Evolutionary conservation across 164 flowering plant species (phyloP), one percentile per base, ranked within the genome.

Genomic region (Nelumbo lutea): DNA sequence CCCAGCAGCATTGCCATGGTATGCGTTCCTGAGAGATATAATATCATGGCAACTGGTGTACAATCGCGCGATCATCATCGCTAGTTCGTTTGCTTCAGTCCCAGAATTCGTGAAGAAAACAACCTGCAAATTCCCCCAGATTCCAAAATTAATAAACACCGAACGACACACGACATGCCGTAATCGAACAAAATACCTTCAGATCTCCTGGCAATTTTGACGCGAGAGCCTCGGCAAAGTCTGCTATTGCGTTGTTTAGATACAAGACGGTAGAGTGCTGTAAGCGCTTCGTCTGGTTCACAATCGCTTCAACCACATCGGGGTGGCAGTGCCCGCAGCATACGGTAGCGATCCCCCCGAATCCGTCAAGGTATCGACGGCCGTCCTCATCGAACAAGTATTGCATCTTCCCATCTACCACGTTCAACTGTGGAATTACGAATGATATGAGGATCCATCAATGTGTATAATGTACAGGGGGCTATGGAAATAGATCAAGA

Each of bases 31-130:
- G 50, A 96, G 41, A 0, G 99, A 89, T 50, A 96, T 78, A 45
- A 96, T 79, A 77, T 90, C 99, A 51, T 90, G 82, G 72, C 80
- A 78, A 0, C 97, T 96, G 2, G 95, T 90, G 65, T 96, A 93
- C 66, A 93, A 64, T 57, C 86, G 83, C 11, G 99, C 93, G 7
- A 96, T 87, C 95, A 96, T 80, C 83, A 96, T 75, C 2, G 99
- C 99, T 67, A 96, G 70, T 79, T 96, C 99, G 68, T 96, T 96
- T 10, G 99, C 99, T 71, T 96, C 99, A 27, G 99, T 96, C 48
- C 99, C 99, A 9, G 98, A 92, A 75, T 96, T 96, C 1, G 97
- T 90, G 67, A 96, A 96, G 69, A 88, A 96, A 42, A 84, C 96
- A 61, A 96, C 98, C 99, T 96, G 59, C 61, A 60, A 39, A 66